These are phyloP conservation scores for Fusarium chlamydosporum DNA, from an alignment of 2,329 filamentous ascomycete genomes.

Conservation along the genomic window DNA sequence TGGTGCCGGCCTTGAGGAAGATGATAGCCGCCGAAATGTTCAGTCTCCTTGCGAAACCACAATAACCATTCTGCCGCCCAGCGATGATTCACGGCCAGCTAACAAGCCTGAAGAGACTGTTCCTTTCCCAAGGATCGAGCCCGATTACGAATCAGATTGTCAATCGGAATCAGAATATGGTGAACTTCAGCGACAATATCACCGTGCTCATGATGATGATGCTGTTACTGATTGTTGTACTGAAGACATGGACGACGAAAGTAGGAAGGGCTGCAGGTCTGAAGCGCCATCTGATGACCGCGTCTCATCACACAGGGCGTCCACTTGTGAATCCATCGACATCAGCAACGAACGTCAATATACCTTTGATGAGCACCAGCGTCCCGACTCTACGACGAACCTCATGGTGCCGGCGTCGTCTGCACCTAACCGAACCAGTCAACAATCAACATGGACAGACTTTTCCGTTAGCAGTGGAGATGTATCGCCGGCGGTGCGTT, in stretches of 20 bases:
- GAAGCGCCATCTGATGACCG: slow-evolving; percentile 51
- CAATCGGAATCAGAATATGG: slow-evolving; percentile 55
- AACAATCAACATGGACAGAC: slow-evolving; percentile 73
- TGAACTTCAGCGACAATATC: slow-evolving; percentile 45
- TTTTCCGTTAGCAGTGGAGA: slow-evolving; percentile 69
- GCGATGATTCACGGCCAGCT: slow-evolving; percentile 34
- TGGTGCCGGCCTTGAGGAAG: slow-evolving; percentile 57
- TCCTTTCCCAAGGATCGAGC: slow-evolving; percentile 56
- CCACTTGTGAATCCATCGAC: slow-evolving; percentile 60
- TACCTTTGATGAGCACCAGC: slow-evolving; percentile 48
- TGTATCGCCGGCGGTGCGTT: slow-evolving; percentile 51
- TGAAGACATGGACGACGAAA: slow-evolving; percentile 55
- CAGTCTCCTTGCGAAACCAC: slow-evolving; percentile 58
- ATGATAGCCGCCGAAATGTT: slow-evolving; percentile 29
- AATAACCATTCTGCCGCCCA: slow-evolving; percentile 65
- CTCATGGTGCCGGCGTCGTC: slow-evolving; percentile 63
- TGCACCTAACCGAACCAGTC: slow-evolving; percentile 65
- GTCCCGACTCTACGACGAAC: slow-evolving; percentile 59
- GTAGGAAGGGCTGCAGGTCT: slow-evolving; percentile 50
- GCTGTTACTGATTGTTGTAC: slow-evolving; percentile 56
- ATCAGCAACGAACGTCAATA: slow-evolving; percentile 52
- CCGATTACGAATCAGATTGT: slow-evolving; percentile 58
- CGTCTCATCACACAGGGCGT: slow-evolving; percentile 55
- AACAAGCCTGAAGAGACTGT: slow-evolving; percentile 43
- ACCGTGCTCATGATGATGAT: slow-evolving; percentile 52